Base-by-base conservation (phyloP, 306 rosid genomes). In the Mimosa bimucronata region DNA sequence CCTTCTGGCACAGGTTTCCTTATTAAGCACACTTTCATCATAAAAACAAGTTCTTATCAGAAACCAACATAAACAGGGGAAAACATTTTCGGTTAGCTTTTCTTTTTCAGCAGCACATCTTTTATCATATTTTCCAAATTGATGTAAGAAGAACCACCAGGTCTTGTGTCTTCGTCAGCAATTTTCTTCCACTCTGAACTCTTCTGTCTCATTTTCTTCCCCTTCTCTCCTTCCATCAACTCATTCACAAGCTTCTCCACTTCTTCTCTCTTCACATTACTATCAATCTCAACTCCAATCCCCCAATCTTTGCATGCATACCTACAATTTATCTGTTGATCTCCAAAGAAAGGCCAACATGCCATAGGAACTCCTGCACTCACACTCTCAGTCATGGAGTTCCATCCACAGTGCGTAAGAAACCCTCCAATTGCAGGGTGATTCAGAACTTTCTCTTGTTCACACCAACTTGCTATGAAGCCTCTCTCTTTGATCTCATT, bases 191-290 rank as follows among this genome's bases (percentile, higher is more conserved):
- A 31, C 70, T 65, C 44, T 3, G 2, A 16, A 7, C 5, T 12
- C 13, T 30, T 65, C 13, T 31, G 11, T 31, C 25, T 65, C 70
- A 65, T 65, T 4, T 65, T 4, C 44, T 65, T 31, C 44, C 70
- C 70, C 13, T 31, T 31, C 44, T 65, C 70, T 16, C 70, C 70
- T 31, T 65, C 44, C 70, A 65, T 31, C 44, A 65, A 30, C 42
- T 65, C 70, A 16, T 14, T 31, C 70, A 65, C 44, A 30, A 31
- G 13, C 44, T 16, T 31, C 44, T 65, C 44, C 44, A 65, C 23
- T 6, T 65, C 70, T 31, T 65, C 70, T 19, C 44, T 65, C 70
- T 31, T 65, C 70, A 65, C 44, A 30, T 65, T 19, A 30, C 5
- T 31, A 2, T 31, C 70, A 30, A 65, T 15, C 69, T 64, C 69